A percentile compares a stretch with the other conserved stretches of the same genome.
Evolutionary conservation across 169 alveolate genomes (phyloP).

Genomic region (Ichthyophthirius multifiliis): DNA sequence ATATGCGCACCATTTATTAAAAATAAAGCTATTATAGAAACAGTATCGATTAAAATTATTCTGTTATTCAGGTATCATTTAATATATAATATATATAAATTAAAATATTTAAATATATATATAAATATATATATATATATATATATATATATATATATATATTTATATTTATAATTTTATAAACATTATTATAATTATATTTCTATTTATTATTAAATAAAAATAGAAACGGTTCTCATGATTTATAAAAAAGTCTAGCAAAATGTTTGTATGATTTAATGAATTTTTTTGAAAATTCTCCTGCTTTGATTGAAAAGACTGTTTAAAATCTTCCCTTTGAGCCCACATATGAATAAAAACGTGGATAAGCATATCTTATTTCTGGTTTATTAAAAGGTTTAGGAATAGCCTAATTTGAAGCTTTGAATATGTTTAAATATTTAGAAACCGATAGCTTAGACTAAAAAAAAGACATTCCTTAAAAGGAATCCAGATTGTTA

Average conservation of each 20-base stretch:
- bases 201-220: background rate
- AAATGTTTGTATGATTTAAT: conserved; percentile 1
- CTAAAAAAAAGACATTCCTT: conserved; percentile 19
- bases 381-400: conserved; percentile 67
- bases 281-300: conserved; percentile 12
- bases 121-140: too few relatives aligned
- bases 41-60: background rate
- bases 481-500: conserved; percentile 41
- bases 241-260: background rate
- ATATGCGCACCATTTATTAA: conserved; percentile 4
- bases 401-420: conserved; percentile 29
- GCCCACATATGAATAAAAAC: background rate
- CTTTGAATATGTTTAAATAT: conserved; percentile 23
- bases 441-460: conserved; percentile 31
- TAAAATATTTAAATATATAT: too few relatives aligned
- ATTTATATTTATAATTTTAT: too few relatives aligned
- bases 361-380: conserved; percentile 57
- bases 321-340: background rate
- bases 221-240: background rate
- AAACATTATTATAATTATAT: too few relatives aligned
- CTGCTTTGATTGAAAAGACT: background rate
- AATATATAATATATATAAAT: background rate
- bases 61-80: background rate
- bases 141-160: too few relatives aligned
- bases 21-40: background rate